Conservation (phyloP, 129 eudicot species). For the Saposhnikovia divaricata region DNA sequence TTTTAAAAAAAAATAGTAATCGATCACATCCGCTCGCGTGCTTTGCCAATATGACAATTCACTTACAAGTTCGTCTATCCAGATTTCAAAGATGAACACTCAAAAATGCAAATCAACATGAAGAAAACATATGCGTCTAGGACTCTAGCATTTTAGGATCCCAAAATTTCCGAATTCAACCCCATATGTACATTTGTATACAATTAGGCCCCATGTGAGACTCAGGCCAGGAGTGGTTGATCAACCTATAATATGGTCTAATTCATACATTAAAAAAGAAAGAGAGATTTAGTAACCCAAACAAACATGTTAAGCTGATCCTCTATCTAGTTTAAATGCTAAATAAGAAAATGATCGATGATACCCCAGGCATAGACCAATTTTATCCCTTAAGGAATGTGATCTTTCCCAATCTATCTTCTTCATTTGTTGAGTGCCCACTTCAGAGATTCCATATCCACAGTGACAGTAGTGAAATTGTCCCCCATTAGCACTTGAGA, state of each 20-base stretch:
- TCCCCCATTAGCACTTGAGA: constrained; percentile 28
- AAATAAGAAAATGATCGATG: not conserved
- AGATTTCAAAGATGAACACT: not conserved
- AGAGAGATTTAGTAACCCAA: not conserved
- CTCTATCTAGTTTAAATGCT: not conserved
- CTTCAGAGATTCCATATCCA: not conserved
- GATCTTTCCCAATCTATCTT: not conserved
- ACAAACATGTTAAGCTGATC: not conserved
- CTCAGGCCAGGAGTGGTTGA: not conserved
- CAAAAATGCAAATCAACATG: not conserved
- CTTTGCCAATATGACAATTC: not conserved
- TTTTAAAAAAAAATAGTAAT: not conserved
- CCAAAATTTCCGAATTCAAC: no score
- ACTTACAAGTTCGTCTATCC: not conserved
- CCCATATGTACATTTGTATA: no score
- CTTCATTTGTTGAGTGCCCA: not conserved
- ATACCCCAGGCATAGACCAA: not conserved
- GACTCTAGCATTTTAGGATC: no score
- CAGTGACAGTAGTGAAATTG: not conserved
- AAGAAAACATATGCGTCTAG: no score
- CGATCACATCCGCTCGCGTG: not conserved
- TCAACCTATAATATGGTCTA: no score
- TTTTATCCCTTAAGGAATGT: not conserved
- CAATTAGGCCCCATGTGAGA: no score
- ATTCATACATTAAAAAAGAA: no score